Percentiles rank a stretch among this genome's conserved stretches.
Conservation (phyloP, 2,329 filamentous ascomycete genomes). For the Talaromyces albobiverticillius region DNA sequence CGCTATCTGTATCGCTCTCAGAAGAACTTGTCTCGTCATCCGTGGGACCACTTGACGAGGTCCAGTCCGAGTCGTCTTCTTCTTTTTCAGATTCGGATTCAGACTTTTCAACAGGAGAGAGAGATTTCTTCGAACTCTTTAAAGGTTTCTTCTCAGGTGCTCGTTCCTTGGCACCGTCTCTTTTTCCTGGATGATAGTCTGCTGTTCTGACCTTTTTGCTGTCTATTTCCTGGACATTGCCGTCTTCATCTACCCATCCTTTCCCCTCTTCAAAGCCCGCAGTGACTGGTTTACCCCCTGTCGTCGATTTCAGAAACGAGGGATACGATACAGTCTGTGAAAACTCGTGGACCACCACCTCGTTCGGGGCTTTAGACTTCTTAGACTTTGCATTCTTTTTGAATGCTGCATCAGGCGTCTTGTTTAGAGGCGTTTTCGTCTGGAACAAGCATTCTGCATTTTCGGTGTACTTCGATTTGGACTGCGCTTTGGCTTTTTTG, state of each 20-base stretch:
- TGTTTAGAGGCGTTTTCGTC: slow-evolving; percentile 67
- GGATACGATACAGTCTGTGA: slow-evolving; percentile 79
- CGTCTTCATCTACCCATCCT: slow-evolving; percentile 82
- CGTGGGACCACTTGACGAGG: slow-evolving; percentile 33
- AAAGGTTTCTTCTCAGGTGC: slow-evolving; percentile 13
- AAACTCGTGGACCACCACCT: slow-evolving; percentile 82
- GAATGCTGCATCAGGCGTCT: slow-evolving; percentile 26
- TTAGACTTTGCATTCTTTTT: slow-evolving; percentile 50
- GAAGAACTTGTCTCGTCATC: slow-evolving; percentile 1
- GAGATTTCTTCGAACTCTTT: neutral
- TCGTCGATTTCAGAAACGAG: slow-evolving; percentile 67
- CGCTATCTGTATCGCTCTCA: neutral
- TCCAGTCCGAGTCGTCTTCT: slow-evolving; percentile 30
- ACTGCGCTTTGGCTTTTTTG: slow-evolving; percentile 55
- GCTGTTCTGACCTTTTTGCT: slow-evolving; percentile 29
- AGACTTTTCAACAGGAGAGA: neutral
- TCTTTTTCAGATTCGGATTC: slow-evolving; percentile 19
- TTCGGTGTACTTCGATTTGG: slow-evolving; percentile 76
- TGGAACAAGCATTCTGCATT: slow-evolving; percentile 81
- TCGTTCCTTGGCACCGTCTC: slow-evolving; percentile 24
- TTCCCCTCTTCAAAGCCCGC: slow-evolving; percentile 74
- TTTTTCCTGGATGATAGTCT: slow-evolving; percentile 29
- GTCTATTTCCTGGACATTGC: slow-evolving; percentile 60
- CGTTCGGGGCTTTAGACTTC: slow-evolving; percentile 60
- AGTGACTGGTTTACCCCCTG: slow-evolving; percentile 46